A percentile compares a stretch with the other conserved stretches of the same genome.
These are phyloP conservation scores for Rhizopogon vesiculosus DNA, from an alignment of 768 basidiomycete genomes.

Conservation along the genomic window DNA sequence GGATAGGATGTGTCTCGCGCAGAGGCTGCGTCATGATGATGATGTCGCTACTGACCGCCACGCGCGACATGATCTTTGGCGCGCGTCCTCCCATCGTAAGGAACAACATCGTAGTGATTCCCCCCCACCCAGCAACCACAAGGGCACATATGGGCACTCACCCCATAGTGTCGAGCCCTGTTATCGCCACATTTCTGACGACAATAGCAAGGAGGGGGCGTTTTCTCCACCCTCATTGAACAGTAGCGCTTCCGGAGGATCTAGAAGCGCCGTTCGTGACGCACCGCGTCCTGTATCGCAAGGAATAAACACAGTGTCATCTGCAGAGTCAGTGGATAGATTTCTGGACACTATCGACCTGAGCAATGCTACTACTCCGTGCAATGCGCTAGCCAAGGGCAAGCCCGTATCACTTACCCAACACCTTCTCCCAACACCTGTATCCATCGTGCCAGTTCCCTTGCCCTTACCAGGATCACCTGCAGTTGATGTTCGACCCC, in stretches of 20 bases:
- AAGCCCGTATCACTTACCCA: constrained; percentile 4
- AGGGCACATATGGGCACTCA: background rate
- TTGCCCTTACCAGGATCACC: constrained; percentile 11
- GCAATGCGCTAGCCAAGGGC: background rate
- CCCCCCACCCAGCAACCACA: background rate
- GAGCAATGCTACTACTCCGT: background rate
- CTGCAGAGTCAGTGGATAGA: constrained; percentile 11
- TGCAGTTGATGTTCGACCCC: constrained; percentile 3
- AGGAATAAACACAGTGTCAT: background rate
- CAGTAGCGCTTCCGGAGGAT: background rate
- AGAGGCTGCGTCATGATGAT: background rate
- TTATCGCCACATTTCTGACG: background rate
- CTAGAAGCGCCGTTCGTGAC: background rate
- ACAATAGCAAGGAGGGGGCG: background rate
- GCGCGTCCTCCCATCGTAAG: background rate
- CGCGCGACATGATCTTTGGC: background rate
- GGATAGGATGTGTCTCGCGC: background rate
- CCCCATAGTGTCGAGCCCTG: background rate
- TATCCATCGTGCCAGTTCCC: constrained; percentile 5
- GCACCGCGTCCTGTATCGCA: background rate
- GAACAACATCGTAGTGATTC: background rate
- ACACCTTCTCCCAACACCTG: constrained; percentile 9
- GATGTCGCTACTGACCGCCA: background rate
- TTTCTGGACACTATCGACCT: constrained; percentile 23
- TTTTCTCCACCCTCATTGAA: background rate